Base-by-base conservation (phyloP, 1,284 basidiomycete species). In the Malassezia nana region DNA sequence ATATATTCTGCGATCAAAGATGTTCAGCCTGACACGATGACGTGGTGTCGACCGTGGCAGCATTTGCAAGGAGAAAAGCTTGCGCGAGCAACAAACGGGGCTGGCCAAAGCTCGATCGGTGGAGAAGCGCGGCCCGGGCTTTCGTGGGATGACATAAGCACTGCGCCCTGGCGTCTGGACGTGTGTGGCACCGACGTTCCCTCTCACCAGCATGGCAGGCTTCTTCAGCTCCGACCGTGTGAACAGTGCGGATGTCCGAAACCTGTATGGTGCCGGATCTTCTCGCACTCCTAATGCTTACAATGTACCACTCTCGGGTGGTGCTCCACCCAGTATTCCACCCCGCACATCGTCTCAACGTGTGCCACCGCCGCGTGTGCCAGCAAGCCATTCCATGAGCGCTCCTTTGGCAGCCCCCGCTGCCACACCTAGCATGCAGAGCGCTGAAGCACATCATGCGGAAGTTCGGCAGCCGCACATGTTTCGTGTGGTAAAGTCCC, bases 401-500 rank as follows among this genome's bases (percentile, higher is more conserved):
- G 16, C 33, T 2, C 45, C 24, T 10, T 7, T 25, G 31, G 30
- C 31, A 4, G 1, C 45, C 2, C 31, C 20, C 2, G 28, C 33
- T 18, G n/a, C 25, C 10, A 22, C 46, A 26, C 26, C 40, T 10
- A 41, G 29, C 20, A 30, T 47, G 45, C 35, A 38, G 18, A 18
- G 35, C 9, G 35, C 35, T 2, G n/a, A 6, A 10, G 31, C 22
- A 24, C 46, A 49, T 40, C 35, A 20, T 10, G 38, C 46, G 13
- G 46, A 55, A 46, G 16, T 28, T 41, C 41, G 53, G 6, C 47
- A 46, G 53, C 47, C 53, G 39, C 53, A 50, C 20, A 41, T 55
- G 43, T 51, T 57, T 33, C 50, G 59, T 8, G 51, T 64, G 1
- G 55, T 55, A 3, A 66, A 62, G 44, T 66, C 66, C 25, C 71